Conservation (phyloP, 345 rosid species). For the Bruguiera gymnorhiza region DNA sequence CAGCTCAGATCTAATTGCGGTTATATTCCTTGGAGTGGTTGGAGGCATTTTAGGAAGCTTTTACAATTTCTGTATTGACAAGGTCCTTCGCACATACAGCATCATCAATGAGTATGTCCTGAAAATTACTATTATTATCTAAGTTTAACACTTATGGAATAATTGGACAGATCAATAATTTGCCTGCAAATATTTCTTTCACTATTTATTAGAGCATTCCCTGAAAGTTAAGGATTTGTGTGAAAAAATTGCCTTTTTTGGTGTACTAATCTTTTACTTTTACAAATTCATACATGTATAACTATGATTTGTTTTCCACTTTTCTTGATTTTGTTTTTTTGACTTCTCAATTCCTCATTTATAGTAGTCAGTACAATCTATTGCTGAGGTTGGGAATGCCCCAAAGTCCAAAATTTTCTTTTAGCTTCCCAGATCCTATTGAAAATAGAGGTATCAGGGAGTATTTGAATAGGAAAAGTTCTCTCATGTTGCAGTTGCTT, state of each 20-base stretch:
- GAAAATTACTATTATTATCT: background rate
- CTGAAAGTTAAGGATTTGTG: too few relatives aligned
- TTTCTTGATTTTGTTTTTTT: too few relatives aligned
- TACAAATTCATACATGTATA: too few relatives aligned
- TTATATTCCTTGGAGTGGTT: conserved; percentile 64
- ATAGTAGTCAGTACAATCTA: too few relatives aligned
- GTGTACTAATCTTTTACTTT: too few relatives aligned
- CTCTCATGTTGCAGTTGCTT: background rate
- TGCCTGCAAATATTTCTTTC: too few relatives aligned
- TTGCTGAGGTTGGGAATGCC: too few relatives aligned
- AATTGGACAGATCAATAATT: too few relatives aligned
- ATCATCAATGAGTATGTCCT: conserved; percentile 70
- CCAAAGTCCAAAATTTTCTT: background rate
- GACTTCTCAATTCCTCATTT: too few relatives aligned
- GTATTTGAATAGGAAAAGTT: background rate
- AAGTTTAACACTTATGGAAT: background rate
- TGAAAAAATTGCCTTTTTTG: too few relatives aligned
- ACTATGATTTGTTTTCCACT: too few relatives aligned
- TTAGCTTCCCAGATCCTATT: background rate
- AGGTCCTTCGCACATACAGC: conserved; percentile 78
- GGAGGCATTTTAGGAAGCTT: conserved; percentile 89
- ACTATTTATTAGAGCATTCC: too few relatives aligned
- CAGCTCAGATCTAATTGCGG: conserved; percentile 65
- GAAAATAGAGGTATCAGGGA: background rate
- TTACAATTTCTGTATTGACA: conserved; percentile 78